Evolutionary conservation across 2,329 filamentous ascomycete species (phyloP), one percentile per base, ranked within the genome.

Genomic region (Alternaria solani): DNA sequence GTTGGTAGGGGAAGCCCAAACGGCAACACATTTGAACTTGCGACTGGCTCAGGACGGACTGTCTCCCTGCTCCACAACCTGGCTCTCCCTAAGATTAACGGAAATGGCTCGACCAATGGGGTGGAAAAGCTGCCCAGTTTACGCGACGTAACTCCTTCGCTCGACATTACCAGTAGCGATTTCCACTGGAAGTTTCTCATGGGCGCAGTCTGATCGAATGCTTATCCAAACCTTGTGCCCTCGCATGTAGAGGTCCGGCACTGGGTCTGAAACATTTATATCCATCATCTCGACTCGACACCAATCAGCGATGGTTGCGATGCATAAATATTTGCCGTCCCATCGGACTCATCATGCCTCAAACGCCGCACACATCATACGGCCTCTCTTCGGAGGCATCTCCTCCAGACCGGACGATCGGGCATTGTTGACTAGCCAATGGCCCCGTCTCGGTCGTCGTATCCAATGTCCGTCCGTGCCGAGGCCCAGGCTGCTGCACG

Each of bases 161-260:
- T 75, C 41, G 74, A 78, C 36, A 70, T 77, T 32, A 73, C 61
- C 48, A 72, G 63, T 48, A 70, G 64, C 30, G 72, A 75, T 12
- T 77, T 78, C 48, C 70, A 69, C 32, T 77, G 75, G 75, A 75
- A 70, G 18, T 77, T 78, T 46, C 39, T 78, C 14, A 70, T 73
- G 53, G 75, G 75, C 2, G 72, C 69, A 9, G 60, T 75, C 18
- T 77, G 65, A 76, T 41, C 12, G 18, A 36, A 34, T 2, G 16
- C 18, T 1, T 26, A 16, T 36, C 18, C 18, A 5, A 49, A 12
- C 46, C 46, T 36, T 38, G 6, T 38, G 12, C 46, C 8, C 46
- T n/a, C 46, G 7, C 46, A n/a, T 2, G 12, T 11, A 5, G 20
- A n/a, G 14, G 46, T 38, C 14, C 36, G 32, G 14, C 20, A 38